Percentiles rank a stretch among this genome's conserved stretches.
Conservation (phyloP, 306 rosid genomes). For the Abrus pulchellus region DNA sequence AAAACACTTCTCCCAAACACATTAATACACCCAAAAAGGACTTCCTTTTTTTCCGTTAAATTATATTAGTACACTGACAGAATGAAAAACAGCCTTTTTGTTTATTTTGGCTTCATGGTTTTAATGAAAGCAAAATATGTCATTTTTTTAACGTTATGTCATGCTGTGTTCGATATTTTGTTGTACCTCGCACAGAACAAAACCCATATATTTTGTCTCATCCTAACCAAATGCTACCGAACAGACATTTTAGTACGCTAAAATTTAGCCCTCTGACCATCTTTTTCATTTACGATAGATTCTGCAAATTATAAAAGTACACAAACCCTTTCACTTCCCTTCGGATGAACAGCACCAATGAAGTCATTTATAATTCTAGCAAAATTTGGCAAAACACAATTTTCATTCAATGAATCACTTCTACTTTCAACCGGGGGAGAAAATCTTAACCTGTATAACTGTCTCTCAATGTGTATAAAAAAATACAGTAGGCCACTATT, state of each 20-base stretch:
- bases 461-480: slow-evolving; percentile 55
- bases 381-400: slow-evolving; percentile 29
- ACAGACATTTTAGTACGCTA: not conserved
- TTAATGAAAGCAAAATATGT: not conserved
- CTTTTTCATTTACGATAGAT: not conserved
- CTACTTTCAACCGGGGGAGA: slow-evolving; percentile 35
- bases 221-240: not conserved
- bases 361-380: not conserved
- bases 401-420: slow-evolving; percentile 50
- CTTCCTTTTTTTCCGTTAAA: no score
- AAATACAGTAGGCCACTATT: slow-evolving; percentile 39
- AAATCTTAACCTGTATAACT: slow-evolving; percentile 43
- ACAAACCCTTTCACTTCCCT: not conserved
- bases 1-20: no score
- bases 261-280: not conserved
- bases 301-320: not conserved
- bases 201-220: not conserved
- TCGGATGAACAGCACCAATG: not conserved
- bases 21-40: no score
- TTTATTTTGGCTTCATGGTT: not conserved
- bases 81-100: not conserved
- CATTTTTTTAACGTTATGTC: not conserved
- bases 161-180: not conserved
- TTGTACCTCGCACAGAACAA: not conserved
- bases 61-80: no score